phyloP scores from a whole-genome alignment of 2,329 filamentous ascomycete genomes.

The Lachnellula arida region DNA sequence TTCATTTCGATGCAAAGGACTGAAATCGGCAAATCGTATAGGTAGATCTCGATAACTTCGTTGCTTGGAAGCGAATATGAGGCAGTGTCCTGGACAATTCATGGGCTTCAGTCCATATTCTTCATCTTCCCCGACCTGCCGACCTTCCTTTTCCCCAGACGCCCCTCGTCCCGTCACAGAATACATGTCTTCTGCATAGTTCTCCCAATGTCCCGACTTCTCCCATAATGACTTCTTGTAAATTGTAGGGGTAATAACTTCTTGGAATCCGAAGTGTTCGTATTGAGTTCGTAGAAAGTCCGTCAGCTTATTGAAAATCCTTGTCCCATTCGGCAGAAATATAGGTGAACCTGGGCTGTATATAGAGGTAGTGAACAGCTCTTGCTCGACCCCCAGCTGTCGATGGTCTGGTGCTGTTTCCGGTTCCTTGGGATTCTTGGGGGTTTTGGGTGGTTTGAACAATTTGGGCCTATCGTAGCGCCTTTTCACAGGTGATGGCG shows the following conservation, averaged over 20 bases:
- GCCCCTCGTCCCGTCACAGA: slow-evolving; percentile 55
- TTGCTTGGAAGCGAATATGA: slow-evolving; percentile 71
- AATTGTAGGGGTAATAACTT: slow-evolving; percentile 85
- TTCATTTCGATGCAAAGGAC: slow-evolving; percentile 82
- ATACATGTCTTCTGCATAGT: slow-evolving; percentile 92
- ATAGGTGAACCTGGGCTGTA: slow-evolving; percentile 85
- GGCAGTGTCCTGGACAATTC: slow-evolving; percentile 87
- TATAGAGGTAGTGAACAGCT: slow-evolving; percentile 71
- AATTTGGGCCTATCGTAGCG: slow-evolving; percentile 7
- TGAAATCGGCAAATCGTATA: slow-evolving; percentile 82
- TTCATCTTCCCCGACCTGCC: slow-evolving; percentile 52
- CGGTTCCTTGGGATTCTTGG: slow-evolving; percentile 2
- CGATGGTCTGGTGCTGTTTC: slow-evolving; percentile 47
- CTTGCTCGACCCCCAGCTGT: slow-evolving; percentile 58
- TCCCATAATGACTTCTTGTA: slow-evolving; percentile 88
- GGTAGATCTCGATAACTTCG: slow-evolving; percentile 78
- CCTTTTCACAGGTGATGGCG: slow-evolving; percentile 1
- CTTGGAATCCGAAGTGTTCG: slow-evolving; percentile 76
- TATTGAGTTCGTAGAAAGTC: slow-evolving; percentile 82
- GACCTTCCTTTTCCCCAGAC: slow-evolving; percentile 30
- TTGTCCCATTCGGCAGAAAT: slow-evolving; percentile 75
- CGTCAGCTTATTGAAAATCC: slow-evolving; percentile 78
- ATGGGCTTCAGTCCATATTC: slow-evolving; percentile 86
- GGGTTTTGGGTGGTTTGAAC: slow-evolving; percentile 13
- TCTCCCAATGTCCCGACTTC: slow-evolving; percentile 80